Conservation (phyloP, 1,139 yeast species). For the Yarrowia galli region DNA sequence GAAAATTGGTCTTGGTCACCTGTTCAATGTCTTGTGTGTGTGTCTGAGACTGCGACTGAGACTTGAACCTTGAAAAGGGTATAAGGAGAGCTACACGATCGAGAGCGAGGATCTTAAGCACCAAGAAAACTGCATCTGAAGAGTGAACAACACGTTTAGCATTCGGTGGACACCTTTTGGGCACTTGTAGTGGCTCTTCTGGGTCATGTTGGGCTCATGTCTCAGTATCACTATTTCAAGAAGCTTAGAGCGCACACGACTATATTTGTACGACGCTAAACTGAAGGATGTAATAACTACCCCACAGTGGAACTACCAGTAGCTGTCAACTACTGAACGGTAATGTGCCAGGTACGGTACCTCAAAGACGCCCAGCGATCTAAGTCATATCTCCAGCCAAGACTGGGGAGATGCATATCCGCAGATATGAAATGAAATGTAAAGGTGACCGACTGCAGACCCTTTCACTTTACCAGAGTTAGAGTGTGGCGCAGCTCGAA, state of each 20-base stretch:
- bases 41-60: not conserved
- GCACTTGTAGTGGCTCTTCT: too few relatives aligned
- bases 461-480: not conserved
- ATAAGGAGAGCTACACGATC: not conserved
- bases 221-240: too few relatives aligned
- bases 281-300: too few relatives aligned
- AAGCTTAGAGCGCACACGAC: too few relatives aligned
- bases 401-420: not conserved
- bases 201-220: too few relatives aligned
- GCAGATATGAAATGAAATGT: slow-evolving; percentile 4
- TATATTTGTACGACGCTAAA: too few relatives aligned
- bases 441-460: not conserved
- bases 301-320: too few relatives aligned
- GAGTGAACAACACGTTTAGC: too few relatives aligned
- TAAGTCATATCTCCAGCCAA: not conserved
- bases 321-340: too few relatives aligned
- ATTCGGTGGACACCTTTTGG: too few relatives aligned
- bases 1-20: not conserved
- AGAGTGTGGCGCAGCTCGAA: slow-evolving; percentile 25
- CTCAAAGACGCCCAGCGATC: too few relatives aligned
- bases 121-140: not conserved
- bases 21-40: not conserved
- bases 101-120: not conserved
- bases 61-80: not conserved
- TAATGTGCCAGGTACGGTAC: too few relatives aligned